These are phyloP conservation scores for Fraxinus quadrangulata DNA, from an alignment of 257 asterid species.

Conservation along the genomic window DNA sequence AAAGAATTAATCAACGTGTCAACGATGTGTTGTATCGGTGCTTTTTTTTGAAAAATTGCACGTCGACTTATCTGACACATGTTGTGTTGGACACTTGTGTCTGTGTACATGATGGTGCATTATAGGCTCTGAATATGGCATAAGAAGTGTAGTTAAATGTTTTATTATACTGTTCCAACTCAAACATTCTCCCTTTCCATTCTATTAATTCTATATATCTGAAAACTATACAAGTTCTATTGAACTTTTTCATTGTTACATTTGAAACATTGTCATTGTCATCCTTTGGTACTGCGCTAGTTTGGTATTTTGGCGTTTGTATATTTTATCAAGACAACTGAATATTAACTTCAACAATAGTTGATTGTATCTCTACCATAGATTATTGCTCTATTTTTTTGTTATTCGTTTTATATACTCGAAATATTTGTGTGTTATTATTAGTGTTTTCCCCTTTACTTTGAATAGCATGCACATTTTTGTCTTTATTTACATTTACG, in stretches of 20 bases:
- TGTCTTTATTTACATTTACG: neutral
- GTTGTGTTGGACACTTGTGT: too few relatives aligned
- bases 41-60: too few relatives aligned
- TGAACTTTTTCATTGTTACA: conserved; percentile 1
- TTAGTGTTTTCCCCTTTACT: neutral
- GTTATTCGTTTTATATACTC: neutral
- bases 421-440: neutral
- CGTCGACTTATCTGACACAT: too few relatives aligned
- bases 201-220: conserved; percentile 8
- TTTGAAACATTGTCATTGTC: conserved; percentile 7
- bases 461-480: neutral
- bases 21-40: too few relatives aligned
- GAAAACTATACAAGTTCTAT: neutral
- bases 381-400: conserved; percentile 10
- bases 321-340: conserved; percentile 5
- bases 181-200: conserved; percentile 1
- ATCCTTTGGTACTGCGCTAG: neutral
- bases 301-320: conserved; percentile 10
- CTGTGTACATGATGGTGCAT: too few relatives aligned
- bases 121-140: conserved; percentile 17
- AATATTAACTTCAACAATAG: conserved; percentile 6
- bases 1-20: too few relatives aligned
- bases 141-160: conserved; percentile 9
- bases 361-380: neutral
- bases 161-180: conserved; percentile 11